Percentiles rank a stretch among this genome's conserved stretches.
Evolutionary conservation across 148 eudicot species (phyloP).

Genomic region (Arbutus unedo): DNA sequence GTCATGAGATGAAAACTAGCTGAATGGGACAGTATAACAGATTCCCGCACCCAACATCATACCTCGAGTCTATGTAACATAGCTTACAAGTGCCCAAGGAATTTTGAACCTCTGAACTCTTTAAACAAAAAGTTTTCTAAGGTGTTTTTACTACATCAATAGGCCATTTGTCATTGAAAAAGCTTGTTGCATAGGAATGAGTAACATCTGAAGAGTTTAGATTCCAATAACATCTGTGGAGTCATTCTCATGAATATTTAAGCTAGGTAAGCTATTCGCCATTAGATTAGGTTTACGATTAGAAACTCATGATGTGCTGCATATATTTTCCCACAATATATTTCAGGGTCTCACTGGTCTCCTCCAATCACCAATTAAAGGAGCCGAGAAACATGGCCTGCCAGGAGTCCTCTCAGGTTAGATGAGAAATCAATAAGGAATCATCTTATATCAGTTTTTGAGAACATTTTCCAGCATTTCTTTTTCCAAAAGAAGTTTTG

Average conservation of each 20-base stretch:
- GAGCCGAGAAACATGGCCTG: constrained; percentile 94
- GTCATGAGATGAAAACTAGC: not conserved
- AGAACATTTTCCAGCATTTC: not conserved
- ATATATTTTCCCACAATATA: constrained; percentile 5
- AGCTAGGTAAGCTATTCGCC: too few relatives aligned
- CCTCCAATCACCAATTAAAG: constrained; percentile 90
- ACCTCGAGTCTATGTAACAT: not conserved
- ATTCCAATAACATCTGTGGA: not conserved
- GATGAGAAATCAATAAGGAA: not conserved
- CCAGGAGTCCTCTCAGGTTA: constrained; percentile 91
- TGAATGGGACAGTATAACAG: not conserved
- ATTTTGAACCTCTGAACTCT: not conserved
- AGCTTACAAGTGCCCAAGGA: not conserved
- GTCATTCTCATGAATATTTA: not conserved
- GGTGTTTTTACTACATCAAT: not conserved
- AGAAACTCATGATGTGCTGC: not conserved
- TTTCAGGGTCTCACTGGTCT: constrained; percentile 91
- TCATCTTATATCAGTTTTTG: not conserved
- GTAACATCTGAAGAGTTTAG: not conserved
- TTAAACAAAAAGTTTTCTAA: not conserved
- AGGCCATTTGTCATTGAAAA: not conserved
- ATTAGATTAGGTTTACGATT: not conserved
- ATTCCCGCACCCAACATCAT: not conserved
- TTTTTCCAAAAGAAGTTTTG: not conserved
- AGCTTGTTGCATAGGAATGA: not conserved